Evolutionary conservation across 148 eudicot genomes (phyloP), one percentile per base, ranked within the genome.

Genomic region (Limonium bicolor): DNA sequence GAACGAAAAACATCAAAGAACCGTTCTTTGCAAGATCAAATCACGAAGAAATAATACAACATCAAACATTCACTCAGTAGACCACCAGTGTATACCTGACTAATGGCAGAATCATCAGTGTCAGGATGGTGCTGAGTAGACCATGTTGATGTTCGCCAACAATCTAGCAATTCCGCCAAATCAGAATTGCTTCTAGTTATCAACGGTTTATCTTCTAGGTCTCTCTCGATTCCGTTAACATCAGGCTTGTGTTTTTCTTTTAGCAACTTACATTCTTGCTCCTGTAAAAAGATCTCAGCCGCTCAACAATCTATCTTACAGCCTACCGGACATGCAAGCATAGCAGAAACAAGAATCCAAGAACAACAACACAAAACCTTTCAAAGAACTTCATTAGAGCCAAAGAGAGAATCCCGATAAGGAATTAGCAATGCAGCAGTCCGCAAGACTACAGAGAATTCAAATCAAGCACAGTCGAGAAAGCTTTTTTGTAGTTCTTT

Each of bases 61-160:
- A n/a, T n/a, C n/a, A n/a, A n/a, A n/a, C n/a, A n/a, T n/a, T n/a
- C n/a, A n/a, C n/a, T n/a, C n/a, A n/a, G n/a, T n/a, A 31, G 12
- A 9, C 41, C 8, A 41, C 17, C 23, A 42, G 9, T 4, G 5
- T 34, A 31, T 44, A 67, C 63, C 50, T 41, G 45, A 66, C 78
- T 70, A 54, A 71, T 63, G 30, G 70, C 51, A 62, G 67, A 64
- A 71, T 58, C 69, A 48, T 70, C 73, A 41, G 79, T 66, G 54
- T 64, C 37, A 55, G 67, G 70, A 27, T 43, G 65, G 51, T 47
- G 54, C 32, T 62, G 62, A 27, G 31, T 56, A 29, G 54, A 60
- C 44, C 53, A 62, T n/a, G n/a, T n/a, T n/a, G n/a, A n/a, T 29
- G 47, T 49, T 49, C 47, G 57, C 55, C 54, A 45, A 32, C 53